Conservation (phyloP, 257 asterid species). For the Echium plantagineum region DNA sequence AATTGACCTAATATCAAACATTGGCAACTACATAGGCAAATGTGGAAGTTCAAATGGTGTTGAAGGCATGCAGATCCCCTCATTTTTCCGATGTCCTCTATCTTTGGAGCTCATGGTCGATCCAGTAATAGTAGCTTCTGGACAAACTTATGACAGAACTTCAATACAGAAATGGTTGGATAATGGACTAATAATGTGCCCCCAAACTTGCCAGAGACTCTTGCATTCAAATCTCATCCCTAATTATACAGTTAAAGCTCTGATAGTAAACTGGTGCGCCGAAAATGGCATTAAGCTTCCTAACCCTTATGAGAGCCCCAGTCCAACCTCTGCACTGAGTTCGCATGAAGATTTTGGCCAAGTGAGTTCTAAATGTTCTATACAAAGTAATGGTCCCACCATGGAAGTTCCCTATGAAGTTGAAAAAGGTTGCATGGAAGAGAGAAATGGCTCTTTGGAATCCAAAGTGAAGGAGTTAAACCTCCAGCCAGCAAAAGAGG, state of each 20-base stretch:
- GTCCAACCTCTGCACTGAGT: constrained; percentile 8
- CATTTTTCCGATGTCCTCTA: constrained; percentile 66
- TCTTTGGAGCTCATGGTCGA: constrained; percentile 74
- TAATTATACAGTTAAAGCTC: constrained; percentile 67
- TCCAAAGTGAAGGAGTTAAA: constrained; percentile 24
- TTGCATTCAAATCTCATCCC: constrained; percentile 55
- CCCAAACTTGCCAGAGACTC: constrained; percentile 47
- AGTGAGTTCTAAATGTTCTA: constrained; percentile 20
- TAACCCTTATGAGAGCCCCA: constrained; percentile 12
- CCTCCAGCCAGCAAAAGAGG: constrained; percentile 20
- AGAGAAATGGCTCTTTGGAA: constrained; percentile 15
- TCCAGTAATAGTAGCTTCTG: constrained; percentile 90
- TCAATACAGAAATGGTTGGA: constrained; percentile 83
- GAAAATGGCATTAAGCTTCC: constrained; percentile 37
- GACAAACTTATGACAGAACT: constrained; percentile 75
- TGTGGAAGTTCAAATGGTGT: constrained; percentile 32
- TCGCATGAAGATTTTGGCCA: constrained; percentile 11
- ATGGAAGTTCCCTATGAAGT: constrained; percentile 25
- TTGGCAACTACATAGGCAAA: constrained; percentile 40
- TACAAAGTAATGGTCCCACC: constrained; percentile 20
- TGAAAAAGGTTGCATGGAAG: constrained; percentile 20
- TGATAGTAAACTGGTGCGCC: constrained; percentile 59
- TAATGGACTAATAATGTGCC: constrained; percentile 63
- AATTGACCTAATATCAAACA: constrained; percentile 37
- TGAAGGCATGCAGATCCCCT: constrained; percentile 49